Evolutionary conservation across 1,139 yeast species (phyloP), one percentile per base, ranked within the genome.

Genomic region (Cylindricascospora bacillispora): DNA sequence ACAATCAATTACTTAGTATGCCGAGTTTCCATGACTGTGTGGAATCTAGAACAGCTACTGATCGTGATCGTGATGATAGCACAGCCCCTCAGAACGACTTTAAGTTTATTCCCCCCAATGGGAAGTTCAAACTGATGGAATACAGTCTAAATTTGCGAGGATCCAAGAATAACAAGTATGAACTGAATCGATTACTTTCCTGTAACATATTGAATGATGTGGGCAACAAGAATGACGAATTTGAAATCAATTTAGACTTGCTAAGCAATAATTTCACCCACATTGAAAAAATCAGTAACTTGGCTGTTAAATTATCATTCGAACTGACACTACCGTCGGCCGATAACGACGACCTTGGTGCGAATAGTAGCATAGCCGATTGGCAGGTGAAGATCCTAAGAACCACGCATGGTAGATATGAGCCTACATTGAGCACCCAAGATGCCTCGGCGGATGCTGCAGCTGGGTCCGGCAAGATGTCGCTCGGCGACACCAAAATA

Each of bases 21-120:
- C 80, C 86, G 0, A 56, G 65, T 1, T 52, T 59, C 28, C 65
- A 61, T 35, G 49, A 55, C 22, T 54, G 60, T 33, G 47, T 66
- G 5, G 61, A 70, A n/a, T n/a, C 33, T 13, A 41, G 7, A 39
- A 44, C 7, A 47, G 45, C 5, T 55, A n/a, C n/a, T n/a, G n/a
- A n/a, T n/a, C n/a, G n/a, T n/a, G n/a, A n/a, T n/a, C n/a, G n/a
- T n/a, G n/a, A n/a, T n/a, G n/a, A n/a, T n/a, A n/a, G n/a, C n/a
- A n/a, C n/a, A n/a, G n/a, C n/a, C n/a, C n/a, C n/a, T n/a, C n/a
- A n/a, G n/a, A n/a, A 17, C 13, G 43, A 59, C 0, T 49, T 85
- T 25, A 62, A 73, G 11, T 82, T 86, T 45, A 66, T 80, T 13
- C 98, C 98, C 3, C 94, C 97, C 0, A 95, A 89, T 52, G 97